phyloP scores from a whole-genome alignment of 1,139 yeast genomes.

The Protomyces gravidus region DNA sequence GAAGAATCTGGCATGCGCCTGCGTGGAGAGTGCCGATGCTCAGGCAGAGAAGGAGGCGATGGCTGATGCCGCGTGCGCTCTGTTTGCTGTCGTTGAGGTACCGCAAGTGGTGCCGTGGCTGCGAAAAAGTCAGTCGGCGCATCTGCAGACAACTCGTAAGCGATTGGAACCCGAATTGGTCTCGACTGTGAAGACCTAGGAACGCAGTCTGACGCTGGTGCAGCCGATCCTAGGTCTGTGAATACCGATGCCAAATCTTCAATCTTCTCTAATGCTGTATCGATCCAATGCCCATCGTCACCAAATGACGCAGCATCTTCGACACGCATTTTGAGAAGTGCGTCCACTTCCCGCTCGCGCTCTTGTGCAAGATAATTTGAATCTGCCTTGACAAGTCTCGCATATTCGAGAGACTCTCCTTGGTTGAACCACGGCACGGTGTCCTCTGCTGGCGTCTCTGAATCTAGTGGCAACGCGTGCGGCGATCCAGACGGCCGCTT shows the following conservation, averaged over 20 bases:
- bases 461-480: conserved; percentile 57
- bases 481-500: conserved; percentile 58
- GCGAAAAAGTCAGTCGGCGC: neutral
- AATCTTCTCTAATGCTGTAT: conserved; percentile 48
- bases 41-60: neutral
- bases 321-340: conserved; percentile 49
- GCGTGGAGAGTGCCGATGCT: neutral
- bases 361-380: conserved; percentile 51
- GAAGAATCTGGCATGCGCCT: neutral
- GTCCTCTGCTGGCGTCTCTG: conserved; percentile 32
- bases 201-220: neutral
- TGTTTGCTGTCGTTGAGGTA: neutral
- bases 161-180: neutral
- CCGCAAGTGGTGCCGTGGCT: neutral
- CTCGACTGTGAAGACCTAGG: neutral
- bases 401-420: conserved; percentile 45
- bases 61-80: conserved; percentile 1
- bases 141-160: neutral
- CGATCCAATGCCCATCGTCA: conserved; percentile 57
- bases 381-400: conserved; percentile 65
- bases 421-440: conserved; percentile 40
- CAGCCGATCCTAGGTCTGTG: conserved; percentile 30
- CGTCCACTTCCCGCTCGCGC: conserved; percentile 54
- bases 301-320: conserved; percentile 56
- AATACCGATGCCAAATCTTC: conserved; percentile 29